Evolutionary conservation across 805 yeast species (phyloP).

Genomic region (Saccharomyces kudriavzevii): DNA sequence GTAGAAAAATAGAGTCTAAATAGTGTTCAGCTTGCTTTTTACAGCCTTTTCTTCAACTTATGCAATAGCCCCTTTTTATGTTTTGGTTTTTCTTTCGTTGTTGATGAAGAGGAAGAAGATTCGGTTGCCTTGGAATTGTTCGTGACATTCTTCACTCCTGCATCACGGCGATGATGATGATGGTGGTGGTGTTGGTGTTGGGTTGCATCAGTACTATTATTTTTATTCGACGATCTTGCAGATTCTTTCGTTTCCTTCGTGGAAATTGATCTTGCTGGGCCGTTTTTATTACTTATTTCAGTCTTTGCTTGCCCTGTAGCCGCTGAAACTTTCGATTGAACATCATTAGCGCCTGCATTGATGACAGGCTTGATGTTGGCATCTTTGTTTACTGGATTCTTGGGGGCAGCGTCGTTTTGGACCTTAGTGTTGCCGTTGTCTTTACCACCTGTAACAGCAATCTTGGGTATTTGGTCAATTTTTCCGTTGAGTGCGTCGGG

Average conservation of each 20-base stretch:
- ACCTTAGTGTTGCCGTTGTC: neutral
- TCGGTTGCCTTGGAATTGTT: conserved; percentile 1
- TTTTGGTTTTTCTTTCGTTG: conserved; percentile 8
- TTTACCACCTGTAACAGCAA: neutral
- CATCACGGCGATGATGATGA: conserved; percentile 1
- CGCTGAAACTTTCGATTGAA: neutral
- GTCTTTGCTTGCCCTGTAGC: neutral
- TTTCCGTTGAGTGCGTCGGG: neutral
- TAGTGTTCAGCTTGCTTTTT: neutral
- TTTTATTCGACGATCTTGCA: neutral
- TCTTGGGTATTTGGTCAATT: neutral
- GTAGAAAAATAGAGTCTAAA: neutral
- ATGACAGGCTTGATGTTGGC: neutral
- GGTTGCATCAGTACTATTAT: neutral
- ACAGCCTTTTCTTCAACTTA: conserved; percentile 18
- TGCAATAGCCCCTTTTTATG: conserved; percentile 15
- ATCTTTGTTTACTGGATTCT: neutral
- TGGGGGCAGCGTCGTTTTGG: neutral
- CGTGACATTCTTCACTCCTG: conserved; percentile 3
- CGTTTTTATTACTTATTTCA: neutral
- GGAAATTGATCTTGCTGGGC: neutral
- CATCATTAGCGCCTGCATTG: neutral
- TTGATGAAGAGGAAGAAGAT: conserved; percentile 1
- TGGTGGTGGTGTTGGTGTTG: neutral
- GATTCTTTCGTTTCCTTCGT: neutral